Evolutionary conservation across 306 rosid species (phyloP), one percentile per base, ranked within the genome.

Genomic region (Carpinus viminea): DNA sequence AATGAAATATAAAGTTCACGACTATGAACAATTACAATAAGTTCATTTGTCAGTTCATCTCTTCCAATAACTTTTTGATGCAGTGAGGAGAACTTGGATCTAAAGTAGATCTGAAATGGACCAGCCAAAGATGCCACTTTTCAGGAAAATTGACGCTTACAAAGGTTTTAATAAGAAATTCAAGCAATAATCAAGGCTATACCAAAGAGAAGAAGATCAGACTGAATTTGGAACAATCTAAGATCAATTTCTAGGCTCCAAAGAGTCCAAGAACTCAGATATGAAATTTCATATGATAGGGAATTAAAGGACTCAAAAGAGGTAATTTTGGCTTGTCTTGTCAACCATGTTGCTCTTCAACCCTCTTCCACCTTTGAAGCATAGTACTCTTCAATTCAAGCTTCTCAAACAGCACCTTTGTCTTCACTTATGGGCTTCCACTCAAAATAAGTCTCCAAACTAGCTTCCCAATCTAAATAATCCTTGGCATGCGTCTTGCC

Each of bases 321-420:
- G 45, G 45, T 41, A 47, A 8, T 70, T 70, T 70, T 11, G 12
- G 56, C 34, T 47, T 46, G 9, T 41, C 54, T 20, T 70, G 38
- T 43, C 7, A 9, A 45, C 56, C 56, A 47, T 3, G 38, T 21
- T 46, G 56, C 41, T 47, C 11, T 46, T 70, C 41, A 47, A 70
- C 41, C 20, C 38, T 46, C 55, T 47, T 70, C 74, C 74, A 43
- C 53, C 74, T 20, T 70, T 70, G 57, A 70, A 46, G 28, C 18
- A 54, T 3, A 20, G 34, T 69, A 47, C 9, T 15, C 18, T 20
- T 69, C 24, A 69, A 45, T 47, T 70, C 45, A n/a, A 70, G 54
- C 38, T 47, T 47, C 74, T 47, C 74, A 24, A 70, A 11, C 56
- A 70, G 8, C 38, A 70, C 55, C 54, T 46, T 52, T 41, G 12